Conservation (phyloP, 495 filamentous ascomycete species). For the Penicillium bovifimosum region DNA sequence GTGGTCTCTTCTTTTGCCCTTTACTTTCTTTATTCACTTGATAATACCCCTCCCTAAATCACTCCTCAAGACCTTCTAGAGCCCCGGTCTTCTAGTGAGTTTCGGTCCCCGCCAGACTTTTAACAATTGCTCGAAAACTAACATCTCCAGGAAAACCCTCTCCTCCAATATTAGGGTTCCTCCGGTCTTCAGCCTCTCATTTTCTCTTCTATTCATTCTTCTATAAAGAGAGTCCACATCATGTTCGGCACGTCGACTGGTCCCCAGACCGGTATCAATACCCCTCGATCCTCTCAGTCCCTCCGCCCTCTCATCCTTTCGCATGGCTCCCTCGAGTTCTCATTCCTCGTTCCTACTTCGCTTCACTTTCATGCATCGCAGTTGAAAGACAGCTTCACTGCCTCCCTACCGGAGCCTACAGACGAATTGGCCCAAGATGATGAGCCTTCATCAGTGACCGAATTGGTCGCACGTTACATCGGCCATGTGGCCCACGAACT, state of each 20-base stretch:
- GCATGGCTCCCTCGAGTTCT: slow-evolving; percentile 92
- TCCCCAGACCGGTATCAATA: slow-evolving; percentile 90
- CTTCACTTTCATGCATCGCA: slow-evolving; percentile 94
- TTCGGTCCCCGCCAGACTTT: not conserved
- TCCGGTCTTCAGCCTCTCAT: not conserved
- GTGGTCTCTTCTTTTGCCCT: not conserved
- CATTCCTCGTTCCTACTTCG: slow-evolving; percentile 87
- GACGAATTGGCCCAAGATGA: slow-evolving; percentile 97
- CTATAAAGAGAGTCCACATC: slow-evolving; percentile 22
- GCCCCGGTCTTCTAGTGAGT: slow-evolving; percentile 1
- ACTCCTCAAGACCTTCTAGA: not conserved
- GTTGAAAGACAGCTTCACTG: slow-evolving; percentile 78
- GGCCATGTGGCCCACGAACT: slow-evolving; percentile 82
- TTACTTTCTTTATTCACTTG: slow-evolving; percentile 3
- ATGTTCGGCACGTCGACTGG: slow-evolving; percentile 87
- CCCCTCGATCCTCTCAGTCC: slow-evolving; percentile 86
- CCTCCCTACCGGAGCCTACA: slow-evolving; percentile 80
- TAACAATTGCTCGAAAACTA: not conserved
- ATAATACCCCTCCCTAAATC: not conserved
- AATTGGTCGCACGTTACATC: slow-evolving; percentile 89
- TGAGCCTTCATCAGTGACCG: slow-evolving; percentile 86
- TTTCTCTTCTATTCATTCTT: not conserved
- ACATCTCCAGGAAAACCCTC: not conserved
- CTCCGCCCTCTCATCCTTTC: slow-evolving; percentile 81
- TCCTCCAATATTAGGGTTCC: not conserved